Conservation (phyloP, 345 rosid species). For the Mallotus nudiflorus region DNA sequence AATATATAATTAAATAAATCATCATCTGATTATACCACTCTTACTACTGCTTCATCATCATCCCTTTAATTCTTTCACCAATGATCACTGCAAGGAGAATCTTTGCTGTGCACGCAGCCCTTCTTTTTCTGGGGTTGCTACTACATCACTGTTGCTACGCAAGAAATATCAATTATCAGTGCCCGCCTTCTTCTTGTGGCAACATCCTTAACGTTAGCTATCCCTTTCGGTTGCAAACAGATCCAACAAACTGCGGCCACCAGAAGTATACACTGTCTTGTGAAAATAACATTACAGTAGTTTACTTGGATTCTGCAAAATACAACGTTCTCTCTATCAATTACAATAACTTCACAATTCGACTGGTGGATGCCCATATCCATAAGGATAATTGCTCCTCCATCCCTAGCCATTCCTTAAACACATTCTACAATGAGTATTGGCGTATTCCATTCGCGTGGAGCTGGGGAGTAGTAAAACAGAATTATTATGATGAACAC, state of each 20-base stretch:
- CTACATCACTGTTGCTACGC: neutral
- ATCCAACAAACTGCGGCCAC: too few relatives aligned
- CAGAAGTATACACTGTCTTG: constrained; percentile 5
- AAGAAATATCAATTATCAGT: neutral
- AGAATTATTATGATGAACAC: too few relatives aligned
- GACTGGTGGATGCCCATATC: neutral
- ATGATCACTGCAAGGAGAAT: too few relatives aligned
- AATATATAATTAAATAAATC: too few relatives aligned
- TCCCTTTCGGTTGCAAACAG: constrained; percentile 19
- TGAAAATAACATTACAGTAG: constrained; percentile 16
- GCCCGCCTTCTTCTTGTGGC: constrained; percentile 25
- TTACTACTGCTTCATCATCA: too few relatives aligned
- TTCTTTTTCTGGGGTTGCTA: too few relatives aligned
- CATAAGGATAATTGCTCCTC: constrained; percentile 16
- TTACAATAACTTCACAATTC: constrained; percentile 17
- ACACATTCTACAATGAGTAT: too few relatives aligned
- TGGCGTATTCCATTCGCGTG: too few relatives aligned
- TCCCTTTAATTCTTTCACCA: too few relatives aligned
- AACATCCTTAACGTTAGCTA: constrained; percentile 18
- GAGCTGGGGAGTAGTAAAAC: too few relatives aligned
- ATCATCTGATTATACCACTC: too few relatives aligned
- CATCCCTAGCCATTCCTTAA: neutral
- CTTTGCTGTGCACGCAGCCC: too few relatives aligned
- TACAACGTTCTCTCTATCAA: constrained; percentile 22
- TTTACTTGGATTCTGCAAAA: constrained; percentile 12